Percentiles rank a stretch among this genome's conserved stretches.
phyloP scores from a whole-genome alignment of 345 rosid species.

The Rhizophora mangle region DNA sequence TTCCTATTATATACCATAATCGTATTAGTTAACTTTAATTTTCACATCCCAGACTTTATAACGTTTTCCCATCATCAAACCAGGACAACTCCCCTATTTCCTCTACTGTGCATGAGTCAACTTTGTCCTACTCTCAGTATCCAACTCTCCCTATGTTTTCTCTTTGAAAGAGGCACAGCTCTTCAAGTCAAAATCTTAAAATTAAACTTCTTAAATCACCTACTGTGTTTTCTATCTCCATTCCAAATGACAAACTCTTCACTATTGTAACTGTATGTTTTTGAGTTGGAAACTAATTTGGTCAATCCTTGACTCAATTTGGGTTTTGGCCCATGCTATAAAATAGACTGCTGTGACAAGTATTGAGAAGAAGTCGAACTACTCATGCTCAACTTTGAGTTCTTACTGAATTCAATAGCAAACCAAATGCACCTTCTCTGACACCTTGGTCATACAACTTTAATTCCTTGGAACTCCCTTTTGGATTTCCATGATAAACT shows the following conservation, averaged over 20 bases:
- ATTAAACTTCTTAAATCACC: background rate
- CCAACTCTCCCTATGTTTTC: background rate
- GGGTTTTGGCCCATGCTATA: background rate
- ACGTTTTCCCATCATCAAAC: background rate
- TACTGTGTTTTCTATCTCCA: background rate
- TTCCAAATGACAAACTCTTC: background rate
- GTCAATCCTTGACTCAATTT: background rate
- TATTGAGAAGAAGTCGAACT: conserved; percentile 2
- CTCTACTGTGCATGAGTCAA: no score
- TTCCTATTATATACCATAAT: no score
- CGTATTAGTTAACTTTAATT: background rate
- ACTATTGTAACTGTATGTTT: background rate
- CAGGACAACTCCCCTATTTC: background rate
- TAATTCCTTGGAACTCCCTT: conserved; percentile 47
- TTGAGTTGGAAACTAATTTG: background rate
- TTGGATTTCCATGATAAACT: conserved; percentile 93
- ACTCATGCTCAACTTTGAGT: conserved; percentile 40
- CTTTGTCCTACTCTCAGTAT: no score
- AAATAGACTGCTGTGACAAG: background rate
- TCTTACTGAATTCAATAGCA: conserved; percentile 99
- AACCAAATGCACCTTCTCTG: conserved; percentile 98
- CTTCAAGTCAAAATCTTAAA: background rate
- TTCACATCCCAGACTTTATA: background rate
- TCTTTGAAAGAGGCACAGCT: background rate
- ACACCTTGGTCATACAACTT: conserved; percentile 79